Percentiles rank a stretch among this genome's conserved stretches.
Evolutionary conservation across 2,329 filamentous ascomycete genomes (phyloP).

Genomic region (Tympanopsis confertula): DNA sequence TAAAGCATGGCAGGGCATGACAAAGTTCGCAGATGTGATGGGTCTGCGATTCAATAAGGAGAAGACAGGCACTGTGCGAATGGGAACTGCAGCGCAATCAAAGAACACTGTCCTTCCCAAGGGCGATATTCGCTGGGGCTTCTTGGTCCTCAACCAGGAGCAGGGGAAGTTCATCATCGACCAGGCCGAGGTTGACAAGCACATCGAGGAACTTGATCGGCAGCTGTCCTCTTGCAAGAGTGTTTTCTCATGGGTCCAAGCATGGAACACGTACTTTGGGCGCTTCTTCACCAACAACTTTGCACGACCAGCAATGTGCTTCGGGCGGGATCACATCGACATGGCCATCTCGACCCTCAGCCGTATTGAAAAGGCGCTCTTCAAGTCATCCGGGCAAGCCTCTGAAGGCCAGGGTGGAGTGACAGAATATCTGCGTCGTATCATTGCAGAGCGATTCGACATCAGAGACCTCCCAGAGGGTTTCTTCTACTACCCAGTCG

Average conservation of each 20-base stretch:
- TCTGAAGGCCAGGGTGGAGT: conserved; percentile 15
- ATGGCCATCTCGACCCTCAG: conserved; percentile 37
- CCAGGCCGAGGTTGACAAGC: conserved; percentile 37
- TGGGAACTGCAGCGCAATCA: conserved; percentile 10
- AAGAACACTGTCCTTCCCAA: conserved; percentile 24
- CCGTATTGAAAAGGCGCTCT: conserved; percentile 37
- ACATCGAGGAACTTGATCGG: conserved; percentile 40
- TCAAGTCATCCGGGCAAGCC: no score
- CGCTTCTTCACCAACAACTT: conserved; percentile 48
- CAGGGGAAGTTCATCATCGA: conserved; percentile 42
- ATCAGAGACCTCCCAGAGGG: conserved; percentile 22
- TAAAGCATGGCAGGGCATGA: conserved; percentile 46
- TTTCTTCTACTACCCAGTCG: conserved; percentile 26
- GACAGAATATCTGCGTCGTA: conserved; percentile 30
- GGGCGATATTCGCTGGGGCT: conserved; percentile 46
- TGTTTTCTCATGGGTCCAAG: conserved; percentile 45
- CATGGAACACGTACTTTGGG: conserved; percentile 45
- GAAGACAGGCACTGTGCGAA: conserved; percentile 40
- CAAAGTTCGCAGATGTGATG: conserved; percentile 39
- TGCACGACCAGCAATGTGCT: conserved; percentile 39
- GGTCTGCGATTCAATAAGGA: conserved; percentile 44
- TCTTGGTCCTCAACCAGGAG: conserved; percentile 36
- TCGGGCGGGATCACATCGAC: conserved; percentile 41
- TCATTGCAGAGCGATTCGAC: conserved; percentile 35
- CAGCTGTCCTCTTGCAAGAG: conserved; percentile 40